phyloP scores from a whole-genome alignment of 1,284 basidiomycete genomes.

The Cryptococcus wingfieldii region DNA sequence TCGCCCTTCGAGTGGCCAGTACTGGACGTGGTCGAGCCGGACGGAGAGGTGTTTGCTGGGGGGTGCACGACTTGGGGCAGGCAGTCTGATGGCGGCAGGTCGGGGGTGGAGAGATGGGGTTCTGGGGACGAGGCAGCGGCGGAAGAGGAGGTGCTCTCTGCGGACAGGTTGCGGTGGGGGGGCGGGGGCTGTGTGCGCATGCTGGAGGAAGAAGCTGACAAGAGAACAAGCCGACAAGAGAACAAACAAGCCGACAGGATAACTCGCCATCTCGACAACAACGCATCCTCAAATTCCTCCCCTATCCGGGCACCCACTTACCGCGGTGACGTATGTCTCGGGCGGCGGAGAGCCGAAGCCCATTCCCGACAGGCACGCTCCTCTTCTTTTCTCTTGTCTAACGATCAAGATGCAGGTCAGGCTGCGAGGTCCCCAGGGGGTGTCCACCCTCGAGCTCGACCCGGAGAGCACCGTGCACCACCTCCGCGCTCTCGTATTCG shows the following conservation, averaged over 20 bases:
- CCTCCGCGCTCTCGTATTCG: conserved; percentile 66
- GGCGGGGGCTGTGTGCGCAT: not conserved
- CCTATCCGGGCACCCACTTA: too few species aligned
- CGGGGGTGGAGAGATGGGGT: conserved; percentile 9
- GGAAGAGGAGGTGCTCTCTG: conserved; percentile 3
- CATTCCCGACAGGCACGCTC: too few species aligned
- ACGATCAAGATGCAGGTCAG: too few species aligned
- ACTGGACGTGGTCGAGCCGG: conserved; percentile 20
- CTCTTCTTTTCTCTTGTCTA: too few species aligned
- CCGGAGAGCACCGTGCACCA: conserved; percentile 58
- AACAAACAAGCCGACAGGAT: too few species aligned
- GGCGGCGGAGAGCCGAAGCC: too few species aligned
- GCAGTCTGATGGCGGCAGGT: conserved; percentile 3
- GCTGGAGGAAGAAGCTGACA: too few species aligned
- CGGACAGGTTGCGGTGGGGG: conserved; percentile 6
- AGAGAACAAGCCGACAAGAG: too few species aligned
- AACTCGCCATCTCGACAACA: too few species aligned
- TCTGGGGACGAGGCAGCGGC: conserved; percentile 10
- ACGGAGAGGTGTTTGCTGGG: conserved; percentile 13
- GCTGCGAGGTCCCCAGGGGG: conserved; percentile 74
- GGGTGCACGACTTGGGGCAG: conserved; percentile 1
- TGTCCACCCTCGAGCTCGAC: conserved; percentile 66
- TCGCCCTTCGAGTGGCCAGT: conserved; percentile 25
- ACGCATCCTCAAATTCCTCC: too few species aligned
- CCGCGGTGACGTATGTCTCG: too few species aligned